Percentiles rank a stretch among this genome's conserved stretches.
phyloP scores from a whole-genome alignment of 106 monocot genomes.

The Agapanthus africanus region DNA sequence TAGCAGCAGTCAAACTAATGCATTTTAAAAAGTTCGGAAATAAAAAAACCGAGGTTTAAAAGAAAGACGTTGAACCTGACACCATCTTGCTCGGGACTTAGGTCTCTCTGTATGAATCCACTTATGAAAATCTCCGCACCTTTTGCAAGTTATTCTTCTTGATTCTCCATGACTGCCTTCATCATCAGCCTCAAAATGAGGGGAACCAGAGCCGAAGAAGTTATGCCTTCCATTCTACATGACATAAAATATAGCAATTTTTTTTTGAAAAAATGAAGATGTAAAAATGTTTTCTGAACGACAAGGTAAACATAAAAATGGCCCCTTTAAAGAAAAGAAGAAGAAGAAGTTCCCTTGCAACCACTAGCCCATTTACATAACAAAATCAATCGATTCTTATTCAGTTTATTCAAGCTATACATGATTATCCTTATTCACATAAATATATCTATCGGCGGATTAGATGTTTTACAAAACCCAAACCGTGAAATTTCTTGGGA shows the following conservation, averaged over 20 bases:
- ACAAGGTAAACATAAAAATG: too few relatives aligned
- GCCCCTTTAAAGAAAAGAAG: too few relatives aligned
- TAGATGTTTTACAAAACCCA: too few relatives aligned
- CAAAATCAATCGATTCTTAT: background rate
- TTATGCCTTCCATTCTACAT: constrained; percentile 62
- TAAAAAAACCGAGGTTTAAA: background rate
- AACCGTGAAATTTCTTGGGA: too few relatives aligned
- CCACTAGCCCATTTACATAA: too few relatives aligned
- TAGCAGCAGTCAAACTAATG: background rate
- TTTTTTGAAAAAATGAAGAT: background rate
- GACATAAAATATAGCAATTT: background rate
- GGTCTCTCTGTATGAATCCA: constrained; percentile 66
- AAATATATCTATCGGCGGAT: background rate
- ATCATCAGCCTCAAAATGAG: constrained; percentile 49
- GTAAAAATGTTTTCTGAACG: background rate
- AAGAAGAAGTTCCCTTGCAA: too few relatives aligned
- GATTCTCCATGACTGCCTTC: constrained; percentile 45
- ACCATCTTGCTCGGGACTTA: constrained; percentile 91
- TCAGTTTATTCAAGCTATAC: background rate
- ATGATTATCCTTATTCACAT: background rate
- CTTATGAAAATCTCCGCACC: constrained; percentile 65
- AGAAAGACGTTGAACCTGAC: constrained; percentile 51
- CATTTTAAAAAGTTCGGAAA: background rate
- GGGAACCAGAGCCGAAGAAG: constrained; percentile 44
- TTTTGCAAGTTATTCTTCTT: constrained; percentile 92